These are phyloP conservation scores for Apiospora marii DNA, from an alignment of 2,329 filamentous ascomycete genomes.

Conservation along the genomic window DNA sequence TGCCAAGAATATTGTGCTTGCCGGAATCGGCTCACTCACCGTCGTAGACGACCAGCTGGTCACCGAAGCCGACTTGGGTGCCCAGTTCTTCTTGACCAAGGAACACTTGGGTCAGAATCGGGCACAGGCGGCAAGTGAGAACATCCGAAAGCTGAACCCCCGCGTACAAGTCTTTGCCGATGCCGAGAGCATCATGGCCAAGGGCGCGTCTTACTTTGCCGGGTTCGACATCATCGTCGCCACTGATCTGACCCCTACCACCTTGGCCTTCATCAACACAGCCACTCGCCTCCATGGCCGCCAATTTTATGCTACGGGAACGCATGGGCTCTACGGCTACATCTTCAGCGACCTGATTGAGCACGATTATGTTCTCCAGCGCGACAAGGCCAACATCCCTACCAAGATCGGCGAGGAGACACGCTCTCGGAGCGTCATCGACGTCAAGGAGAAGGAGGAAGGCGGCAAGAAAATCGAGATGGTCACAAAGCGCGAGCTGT, in stretches of 20 bases:
- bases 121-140: constrained; percentile 79
- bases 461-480: constrained; percentile 78
- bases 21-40: constrained; percentile 89
- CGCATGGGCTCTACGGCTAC: constrained; percentile 92
- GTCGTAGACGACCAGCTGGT: constrained; percentile 82
- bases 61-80: constrained; percentile 80
- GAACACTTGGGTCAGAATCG: constrained; percentile 82
- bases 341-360: constrained; percentile 92
- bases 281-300: constrained; percentile 79
- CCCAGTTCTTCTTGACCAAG: constrained; percentile 80
- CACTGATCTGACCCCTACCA: constrained; percentile 81
- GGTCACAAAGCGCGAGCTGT: constrained; percentile 90
- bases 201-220: constrained; percentile 77
- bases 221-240: constrained; percentile 88
- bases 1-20: constrained; percentile 95
- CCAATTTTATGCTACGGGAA: constrained; percentile 88
- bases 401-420: constrained; percentile 72
- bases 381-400: constrained; percentile 78
- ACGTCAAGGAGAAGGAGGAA: constrained; percentile 74
- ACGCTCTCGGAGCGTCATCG: constrained; percentile 77
- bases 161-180: constrained; percentile 81
- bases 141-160: constrained; percentile 87
- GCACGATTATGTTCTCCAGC: constrained; percentile 89
- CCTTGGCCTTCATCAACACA: constrained; percentile 82
- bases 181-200: constrained; percentile 69